Conservation (phyloP, 768 basidiomycete species). For the Suillus alpinus region DNA sequence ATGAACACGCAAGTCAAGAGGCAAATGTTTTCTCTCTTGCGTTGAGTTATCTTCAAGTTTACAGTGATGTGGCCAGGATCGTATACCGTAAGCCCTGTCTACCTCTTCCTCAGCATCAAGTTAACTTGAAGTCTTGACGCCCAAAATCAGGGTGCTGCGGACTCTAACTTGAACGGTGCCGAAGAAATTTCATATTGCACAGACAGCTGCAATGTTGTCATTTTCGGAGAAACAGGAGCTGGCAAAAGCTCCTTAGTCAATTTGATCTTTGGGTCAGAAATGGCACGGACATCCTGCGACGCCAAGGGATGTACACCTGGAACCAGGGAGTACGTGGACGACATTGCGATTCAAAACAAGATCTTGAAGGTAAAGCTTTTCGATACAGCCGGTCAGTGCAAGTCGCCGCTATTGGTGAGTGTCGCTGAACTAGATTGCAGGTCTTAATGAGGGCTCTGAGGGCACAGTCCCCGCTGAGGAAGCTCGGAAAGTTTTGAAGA, state of each 20-base stretch:
- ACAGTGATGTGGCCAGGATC: too few species aligned
- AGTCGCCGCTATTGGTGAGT: background rate
- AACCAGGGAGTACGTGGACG: conserved; percentile 22
- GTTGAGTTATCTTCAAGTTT: too few species aligned
- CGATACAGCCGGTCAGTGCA: conserved; percentile 30
- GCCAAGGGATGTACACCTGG: conserved; percentile 36
- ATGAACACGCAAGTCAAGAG: background rate
- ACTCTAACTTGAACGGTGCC: background rate
- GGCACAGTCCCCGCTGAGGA: conserved; percentile 26
- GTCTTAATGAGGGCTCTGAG: conserved; percentile 30
- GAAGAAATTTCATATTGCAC: background rate
- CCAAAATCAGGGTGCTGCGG: too few species aligned
- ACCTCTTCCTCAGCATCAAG: too few species aligned
- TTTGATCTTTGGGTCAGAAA: conserved; percentile 29
- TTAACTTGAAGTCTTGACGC: too few species aligned
- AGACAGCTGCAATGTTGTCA: conserved; percentile 30
- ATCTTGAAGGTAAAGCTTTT: conserved; percentile 21
- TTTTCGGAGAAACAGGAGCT: conserved; percentile 45
- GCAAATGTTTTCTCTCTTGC: too few species aligned
- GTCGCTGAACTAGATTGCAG: conserved; percentile 7
- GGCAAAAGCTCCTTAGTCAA: conserved; percentile 46
- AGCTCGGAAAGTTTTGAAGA: conserved; percentile 24
- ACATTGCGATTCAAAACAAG: conserved; percentile 12
- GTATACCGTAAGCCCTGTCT: too few species aligned
- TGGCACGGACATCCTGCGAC: conserved; percentile 31